These are phyloP conservation scores for Suhomyces ambrosiae DNA, from an alignment of 1,139 yeast species.

Conservation along the genomic window DNA sequence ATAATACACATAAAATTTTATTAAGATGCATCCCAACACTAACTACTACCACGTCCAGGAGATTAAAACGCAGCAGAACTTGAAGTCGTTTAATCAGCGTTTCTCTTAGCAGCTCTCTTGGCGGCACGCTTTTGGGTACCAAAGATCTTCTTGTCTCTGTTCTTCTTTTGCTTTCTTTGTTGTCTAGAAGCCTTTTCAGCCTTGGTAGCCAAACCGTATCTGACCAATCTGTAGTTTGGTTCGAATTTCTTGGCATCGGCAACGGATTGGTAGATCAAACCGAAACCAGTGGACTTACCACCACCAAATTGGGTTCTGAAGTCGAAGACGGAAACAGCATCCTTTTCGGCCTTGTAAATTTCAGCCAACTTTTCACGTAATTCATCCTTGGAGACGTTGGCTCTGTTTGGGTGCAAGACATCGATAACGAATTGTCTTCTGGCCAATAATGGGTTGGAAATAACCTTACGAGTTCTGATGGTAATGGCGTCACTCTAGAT, in stretches of 20 bases:
- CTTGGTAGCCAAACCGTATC: constrained; percentile 97
- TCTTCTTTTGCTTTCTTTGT: constrained; percentile 99
- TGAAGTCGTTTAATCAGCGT: constrained; percentile 45
- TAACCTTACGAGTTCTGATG: constrained; percentile 99
- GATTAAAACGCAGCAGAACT: constrained; percentile 12
- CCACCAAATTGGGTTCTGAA: constrained; percentile 99
- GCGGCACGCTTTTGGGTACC: constrained; percentile 98
- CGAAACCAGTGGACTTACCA: constrained; percentile 99
- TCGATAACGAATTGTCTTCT: constrained; percentile 99
- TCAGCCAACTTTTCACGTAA: constrained; percentile 97
- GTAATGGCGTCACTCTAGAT: constrained; percentile 96
- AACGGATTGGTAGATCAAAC: constrained; percentile 96
- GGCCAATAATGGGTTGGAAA: constrained; percentile 98
- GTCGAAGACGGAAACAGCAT: constrained; percentile 97
- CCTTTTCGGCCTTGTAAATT: constrained; percentile 97
- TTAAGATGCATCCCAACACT: constrained; percentile 15
- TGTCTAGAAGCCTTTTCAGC: constrained; percentile 98
- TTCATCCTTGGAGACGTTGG: constrained; percentile 99
- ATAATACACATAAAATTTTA: constrained; percentile 14
- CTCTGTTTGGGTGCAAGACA: constrained; percentile 99
- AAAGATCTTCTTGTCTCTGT: constrained; percentile 98
- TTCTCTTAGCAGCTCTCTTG: constrained; percentile 81
- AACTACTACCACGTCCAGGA: constrained; percentile 10
- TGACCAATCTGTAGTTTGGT: constrained; percentile 98
- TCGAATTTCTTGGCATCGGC: constrained; percentile 98